Conservation (phyloP, 2,329 filamentous ascomycete genomes). For the Claviceps digitariae region DNA sequence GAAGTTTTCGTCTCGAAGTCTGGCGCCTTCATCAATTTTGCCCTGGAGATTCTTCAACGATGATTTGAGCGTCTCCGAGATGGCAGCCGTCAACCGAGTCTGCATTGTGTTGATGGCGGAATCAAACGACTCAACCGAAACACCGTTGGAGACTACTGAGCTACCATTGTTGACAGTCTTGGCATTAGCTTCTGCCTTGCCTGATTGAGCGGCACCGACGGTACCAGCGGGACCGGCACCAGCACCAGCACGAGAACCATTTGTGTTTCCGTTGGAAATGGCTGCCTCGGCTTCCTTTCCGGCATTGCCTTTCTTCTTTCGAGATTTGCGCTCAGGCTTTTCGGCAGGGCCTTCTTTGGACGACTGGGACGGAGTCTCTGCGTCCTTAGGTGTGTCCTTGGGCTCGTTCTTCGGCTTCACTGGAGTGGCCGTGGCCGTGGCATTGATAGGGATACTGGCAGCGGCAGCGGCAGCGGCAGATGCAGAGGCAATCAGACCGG, state of each 20-base stretch:
- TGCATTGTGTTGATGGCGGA: conserved; percentile 41
- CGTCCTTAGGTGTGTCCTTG: conserved; percentile 30
- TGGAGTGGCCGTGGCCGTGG: conserved; percentile 12
- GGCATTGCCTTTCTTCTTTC: conserved; percentile 52
- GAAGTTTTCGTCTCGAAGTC: conserved; percentile 36
- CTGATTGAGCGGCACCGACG: conserved; percentile 11
- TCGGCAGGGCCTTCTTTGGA: conserved; percentile 31
- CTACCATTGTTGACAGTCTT: conserved; percentile 16
- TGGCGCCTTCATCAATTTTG: conserved; percentile 51
- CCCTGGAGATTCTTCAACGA: conserved; percentile 48
- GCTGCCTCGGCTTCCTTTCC: conserved; percentile 32
- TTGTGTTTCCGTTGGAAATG: conserved; percentile 26
- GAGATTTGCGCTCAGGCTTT: conserved; percentile 46
- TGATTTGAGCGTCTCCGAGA: conserved; percentile 39
- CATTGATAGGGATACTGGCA: too few relatives aligned
- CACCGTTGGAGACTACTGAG: conserved; percentile 13
- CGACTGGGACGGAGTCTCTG: conserved; percentile 27
- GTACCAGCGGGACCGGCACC: background rate
- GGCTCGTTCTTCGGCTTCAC: conserved; percentile 28
- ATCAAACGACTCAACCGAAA: conserved; percentile 36
- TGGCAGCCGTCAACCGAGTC: conserved; percentile 32
- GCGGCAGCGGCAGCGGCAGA: background rate
- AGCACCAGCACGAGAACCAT: conserved; percentile 16
- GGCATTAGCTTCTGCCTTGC: conserved; percentile 16
- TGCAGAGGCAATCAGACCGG: conserved; percentile 11